A percentile compares a stretch with the other conserved stretches of the same genome.
Evolutionary conservation across 257 asterid genomes (phyloP).

Genomic region (Salvia splendens): DNA sequence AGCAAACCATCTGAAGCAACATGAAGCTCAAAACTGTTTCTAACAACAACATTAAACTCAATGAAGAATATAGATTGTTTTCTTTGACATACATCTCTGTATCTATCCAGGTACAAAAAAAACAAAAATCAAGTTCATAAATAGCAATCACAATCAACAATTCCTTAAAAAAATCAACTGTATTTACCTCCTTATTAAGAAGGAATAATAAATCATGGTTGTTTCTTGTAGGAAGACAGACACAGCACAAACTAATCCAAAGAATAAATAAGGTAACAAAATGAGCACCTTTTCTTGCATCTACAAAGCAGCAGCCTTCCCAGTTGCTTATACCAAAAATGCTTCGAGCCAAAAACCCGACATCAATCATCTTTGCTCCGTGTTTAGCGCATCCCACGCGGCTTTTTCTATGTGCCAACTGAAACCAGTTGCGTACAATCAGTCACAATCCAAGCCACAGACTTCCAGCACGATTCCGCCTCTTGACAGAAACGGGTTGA

Average conservation of each 20-base stretch:
- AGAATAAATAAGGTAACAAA: conserved; percentile 38
- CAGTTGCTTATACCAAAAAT: neutral
- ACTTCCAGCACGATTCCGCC: conserved; percentile 57
- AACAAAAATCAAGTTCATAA: conserved; percentile 14
- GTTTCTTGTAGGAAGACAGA: conserved; percentile 28
- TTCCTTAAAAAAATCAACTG: conserved; percentile 21
- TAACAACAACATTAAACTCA: conserved; percentile 5
- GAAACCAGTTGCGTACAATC: conserved; percentile 27
- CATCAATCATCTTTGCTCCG: neutral
- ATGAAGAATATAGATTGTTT: conserved; percentile 3
- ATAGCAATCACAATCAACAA: conserved; percentile 1
- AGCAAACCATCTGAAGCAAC: neutral
- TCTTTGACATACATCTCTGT: neutral
- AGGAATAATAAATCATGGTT: conserved; percentile 36
- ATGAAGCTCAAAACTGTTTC: neutral
- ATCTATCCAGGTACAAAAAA: neutral
- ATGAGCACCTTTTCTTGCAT: conserved; percentile 25
- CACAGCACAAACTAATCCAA: conserved; percentile 37
- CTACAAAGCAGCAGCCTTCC: conserved; percentile 34
- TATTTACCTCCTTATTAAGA: conserved; percentile 32
- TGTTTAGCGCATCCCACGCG: neutral
- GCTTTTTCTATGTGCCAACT: conserved; percentile 15
- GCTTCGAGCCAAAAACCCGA: neutral
- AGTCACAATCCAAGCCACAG: conserved; percentile 64
- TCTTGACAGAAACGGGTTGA: conserved; percentile 56